Evolutionary conservation across 2,329 filamentous ascomycete species (phyloP).

Genomic region (Fusarium floridanum): DNA sequence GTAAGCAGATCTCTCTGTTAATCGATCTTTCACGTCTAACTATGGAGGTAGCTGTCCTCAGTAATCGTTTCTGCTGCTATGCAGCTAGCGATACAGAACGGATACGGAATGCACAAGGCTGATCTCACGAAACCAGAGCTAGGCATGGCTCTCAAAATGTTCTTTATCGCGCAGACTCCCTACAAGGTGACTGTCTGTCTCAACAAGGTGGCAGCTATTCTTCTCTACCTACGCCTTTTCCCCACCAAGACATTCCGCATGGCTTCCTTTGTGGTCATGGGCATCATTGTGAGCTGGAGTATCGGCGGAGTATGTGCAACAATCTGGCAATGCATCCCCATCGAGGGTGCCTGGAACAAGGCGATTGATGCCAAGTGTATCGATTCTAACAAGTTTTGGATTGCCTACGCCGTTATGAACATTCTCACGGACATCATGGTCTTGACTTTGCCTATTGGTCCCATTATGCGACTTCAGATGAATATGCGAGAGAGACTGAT

Average conservation of each 20-base stretch:
- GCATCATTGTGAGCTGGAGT: constrained; percentile 57
- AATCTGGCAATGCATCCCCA: constrained; percentile 61
- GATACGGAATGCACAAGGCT: constrained; percentile 55
- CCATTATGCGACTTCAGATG: constrained; percentile 51
- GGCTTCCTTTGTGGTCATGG: constrained; percentile 53
- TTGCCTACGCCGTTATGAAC: constrained; percentile 57
- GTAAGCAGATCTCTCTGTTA: constrained; percentile 35
- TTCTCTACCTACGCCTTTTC: constrained; percentile 65
- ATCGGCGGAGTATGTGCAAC: constrained; percentile 57
- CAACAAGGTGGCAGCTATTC: constrained; percentile 63
- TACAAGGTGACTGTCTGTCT: constrained; percentile 64
- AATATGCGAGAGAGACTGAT: constrained; percentile 50
- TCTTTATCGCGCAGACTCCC: constrained; percentile 61
- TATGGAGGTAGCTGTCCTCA: constrained; percentile 45
- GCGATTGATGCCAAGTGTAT: constrained; percentile 57
- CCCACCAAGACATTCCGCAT: constrained; percentile 56
- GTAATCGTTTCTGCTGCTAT: constrained; percentile 50
- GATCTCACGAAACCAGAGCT: constrained; percentile 49
- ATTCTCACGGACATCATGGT: constrained; percentile 54
- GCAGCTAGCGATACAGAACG: constrained; percentile 53
- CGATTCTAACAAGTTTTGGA: constrained; percentile 58
- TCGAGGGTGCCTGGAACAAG: constrained; percentile 58
- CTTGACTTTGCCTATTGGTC: constrained; percentile 52
- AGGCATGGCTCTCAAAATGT: constrained; percentile 50
- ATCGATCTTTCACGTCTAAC: background rate